Evolutionary conservation across 2,329 filamentous ascomycete species (phyloP).

Genomic region (Phoma sp.): DNA sequence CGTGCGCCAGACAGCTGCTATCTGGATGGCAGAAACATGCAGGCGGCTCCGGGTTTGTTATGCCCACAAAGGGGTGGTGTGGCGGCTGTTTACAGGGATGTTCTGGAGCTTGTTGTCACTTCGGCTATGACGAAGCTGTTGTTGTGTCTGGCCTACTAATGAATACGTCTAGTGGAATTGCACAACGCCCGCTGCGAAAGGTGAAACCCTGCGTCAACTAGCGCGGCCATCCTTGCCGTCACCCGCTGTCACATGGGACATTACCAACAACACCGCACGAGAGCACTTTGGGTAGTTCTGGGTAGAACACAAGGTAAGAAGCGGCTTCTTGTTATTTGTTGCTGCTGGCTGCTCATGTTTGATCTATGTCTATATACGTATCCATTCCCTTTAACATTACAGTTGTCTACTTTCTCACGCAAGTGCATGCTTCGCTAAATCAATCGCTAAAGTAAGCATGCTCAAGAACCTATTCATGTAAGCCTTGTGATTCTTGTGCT

Average conservation of each 20-base stretch:
- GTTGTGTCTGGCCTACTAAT: no score
- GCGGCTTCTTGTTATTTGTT: neutral
- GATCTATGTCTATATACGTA: constrained; percentile 7
- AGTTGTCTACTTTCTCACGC: neutral
- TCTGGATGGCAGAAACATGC: constrained; percentile 40
- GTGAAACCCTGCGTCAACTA: constrained; percentile 17
- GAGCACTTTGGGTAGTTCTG: neutral
- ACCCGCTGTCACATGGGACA: constrained; percentile 12
- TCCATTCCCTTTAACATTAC: constrained; percentile 2
- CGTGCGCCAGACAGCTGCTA: constrained; percentile 41
- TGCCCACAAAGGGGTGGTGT: constrained; percentile 12
- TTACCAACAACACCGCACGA: neutral
- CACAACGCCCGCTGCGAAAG: neutral
- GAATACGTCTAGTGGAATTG: neutral
- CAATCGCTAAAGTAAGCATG: constrained; percentile 37
- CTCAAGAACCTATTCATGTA: constrained; percentile 31
- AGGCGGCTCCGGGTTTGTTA: constrained; percentile 24
- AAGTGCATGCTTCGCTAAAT: neutral
- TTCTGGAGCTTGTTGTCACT: constrained; percentile 34
- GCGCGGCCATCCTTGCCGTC: constrained; percentile 13
- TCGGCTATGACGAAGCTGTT: constrained; percentile 10
- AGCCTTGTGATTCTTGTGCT: neutral
- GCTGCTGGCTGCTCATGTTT: neutral
- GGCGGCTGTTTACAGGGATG: constrained; percentile 20
- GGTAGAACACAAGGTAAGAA: neutral